Evolutionary conservation across 805 yeast species (phyloP).

Genomic region (Clavispora carvajalis): DNA sequence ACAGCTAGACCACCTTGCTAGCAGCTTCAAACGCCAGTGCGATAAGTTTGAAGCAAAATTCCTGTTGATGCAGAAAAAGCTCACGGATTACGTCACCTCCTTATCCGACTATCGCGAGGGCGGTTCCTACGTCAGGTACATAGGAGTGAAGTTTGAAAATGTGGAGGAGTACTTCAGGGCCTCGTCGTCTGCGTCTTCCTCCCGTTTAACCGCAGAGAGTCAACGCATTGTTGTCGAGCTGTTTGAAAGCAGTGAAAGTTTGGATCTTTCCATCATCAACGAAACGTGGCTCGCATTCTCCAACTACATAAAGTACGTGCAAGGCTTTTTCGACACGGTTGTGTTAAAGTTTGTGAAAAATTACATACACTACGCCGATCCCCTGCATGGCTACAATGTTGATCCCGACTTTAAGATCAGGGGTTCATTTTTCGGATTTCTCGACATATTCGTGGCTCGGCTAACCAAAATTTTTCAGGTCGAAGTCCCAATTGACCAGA

Average conservation of each 20-base stretch:
- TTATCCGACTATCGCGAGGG: constrained; percentile 25
- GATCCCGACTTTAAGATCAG: constrained; percentile 28
- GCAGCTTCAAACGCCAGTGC: constrained; percentile 32
- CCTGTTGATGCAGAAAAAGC: constrained; percentile 31
- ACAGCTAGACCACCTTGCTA: constrained; percentile 26
- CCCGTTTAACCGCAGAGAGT: constrained; percentile 21
- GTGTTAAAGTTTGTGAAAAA: constrained; percentile 33
- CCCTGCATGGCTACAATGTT: constrained; percentile 18
- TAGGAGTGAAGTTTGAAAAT: constrained; percentile 33
- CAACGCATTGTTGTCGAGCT: constrained; percentile 25
- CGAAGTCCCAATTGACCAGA: constrained; percentile 22
- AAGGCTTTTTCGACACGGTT: constrained; percentile 24
- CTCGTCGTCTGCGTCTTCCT: constrained; percentile 20
- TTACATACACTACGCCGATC: constrained; percentile 28
- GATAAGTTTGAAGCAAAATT: constrained; percentile 33
- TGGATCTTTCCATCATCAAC: constrained; percentile 37
- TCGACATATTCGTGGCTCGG: constrained; percentile 21
- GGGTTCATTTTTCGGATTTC: constrained; percentile 20
- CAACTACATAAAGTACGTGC: constrained; percentile 31
- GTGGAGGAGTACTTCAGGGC: constrained; percentile 32
- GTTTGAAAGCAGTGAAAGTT: constrained; percentile 34
- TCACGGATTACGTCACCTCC: constrained; percentile 31
- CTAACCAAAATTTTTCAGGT: constrained; percentile 27
- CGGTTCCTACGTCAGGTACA: constrained; percentile 34
- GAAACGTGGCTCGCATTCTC: constrained; percentile 40